These are phyloP conservation scores for Globisporangium spinosum DNA, from an alignment of 352 stramenopile species.

Conservation along the genomic window DNA sequence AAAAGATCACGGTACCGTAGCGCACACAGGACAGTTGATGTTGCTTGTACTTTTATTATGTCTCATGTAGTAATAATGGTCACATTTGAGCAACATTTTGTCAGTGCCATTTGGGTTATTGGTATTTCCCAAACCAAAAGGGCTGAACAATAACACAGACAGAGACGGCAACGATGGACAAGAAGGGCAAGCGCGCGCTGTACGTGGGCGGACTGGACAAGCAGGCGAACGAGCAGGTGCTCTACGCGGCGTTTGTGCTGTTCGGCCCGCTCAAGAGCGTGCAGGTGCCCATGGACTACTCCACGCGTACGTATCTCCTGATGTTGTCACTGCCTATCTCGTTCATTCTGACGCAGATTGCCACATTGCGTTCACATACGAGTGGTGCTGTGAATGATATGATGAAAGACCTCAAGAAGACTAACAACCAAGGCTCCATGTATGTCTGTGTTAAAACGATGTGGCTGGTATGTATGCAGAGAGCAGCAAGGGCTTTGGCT, in stretches of 20 bases:
- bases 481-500: conserved; percentile 89
- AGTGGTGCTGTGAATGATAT: background rate
- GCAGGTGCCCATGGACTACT: conserved; percentile 71
- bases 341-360: background rate
- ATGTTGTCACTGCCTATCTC: background rate
- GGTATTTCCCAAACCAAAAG: background rate
- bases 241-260: conserved; percentile 84
- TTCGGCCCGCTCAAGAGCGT: conserved; percentile 81
- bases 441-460: background rate
- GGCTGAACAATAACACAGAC: conserved; percentile 8
- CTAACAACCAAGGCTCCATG: background rate
- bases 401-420: background rate
- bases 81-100: conserved; percentile 9
- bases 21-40: background rate
- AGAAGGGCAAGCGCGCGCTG: conserved; percentile 65
- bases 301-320: conserved; percentile 46
- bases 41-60: background rate
- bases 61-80: background rate
- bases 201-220: conserved; percentile 91
- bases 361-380: background rate
- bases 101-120: background rate
- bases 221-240: conserved; percentile 81
- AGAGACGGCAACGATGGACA: conserved; percentile 25
- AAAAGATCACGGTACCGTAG: conserved; percentile 19
- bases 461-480: conserved; percentile 31